phyloP scores from a whole-genome alignment of 768 basidiomycete genomes.

The Mycena epipterygia region DNA sequence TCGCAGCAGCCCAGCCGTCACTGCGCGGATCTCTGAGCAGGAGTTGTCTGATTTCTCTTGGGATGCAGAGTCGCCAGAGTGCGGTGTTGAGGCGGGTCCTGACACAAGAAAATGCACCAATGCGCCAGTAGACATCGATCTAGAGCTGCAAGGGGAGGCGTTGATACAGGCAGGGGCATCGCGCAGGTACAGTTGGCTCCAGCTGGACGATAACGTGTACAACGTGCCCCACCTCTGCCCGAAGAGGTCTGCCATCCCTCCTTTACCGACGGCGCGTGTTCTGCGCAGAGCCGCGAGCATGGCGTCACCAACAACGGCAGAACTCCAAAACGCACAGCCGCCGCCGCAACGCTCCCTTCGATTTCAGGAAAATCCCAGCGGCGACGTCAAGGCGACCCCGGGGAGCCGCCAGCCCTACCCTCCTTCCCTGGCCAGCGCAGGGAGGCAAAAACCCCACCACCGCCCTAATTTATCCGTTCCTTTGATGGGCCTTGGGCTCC shows the following conservation, averaged over 20 bases:
- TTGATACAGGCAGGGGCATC: constrained; percentile 16
- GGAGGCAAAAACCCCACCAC: constrained; percentile 33
- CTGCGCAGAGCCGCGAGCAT: constrained; percentile 35
- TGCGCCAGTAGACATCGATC: neutral
- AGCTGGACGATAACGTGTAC: constrained; percentile 4
- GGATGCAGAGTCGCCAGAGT: constrained; percentile 30
- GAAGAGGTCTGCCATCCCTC: neutral
- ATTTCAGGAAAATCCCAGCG: constrained; percentile 19
- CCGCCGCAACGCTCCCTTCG: constrained; percentile 25
- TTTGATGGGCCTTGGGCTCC: constrained; percentile 24
- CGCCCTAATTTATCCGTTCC: constrained; percentile 35
- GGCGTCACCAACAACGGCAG: constrained; percentile 19
- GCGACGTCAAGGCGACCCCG: neutral
- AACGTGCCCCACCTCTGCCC: neutral
- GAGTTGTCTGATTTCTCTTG: constrained; percentile 28
- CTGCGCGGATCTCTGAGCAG: neutral
- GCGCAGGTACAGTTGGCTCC: constrained; percentile 22
- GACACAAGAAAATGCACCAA: neutral
- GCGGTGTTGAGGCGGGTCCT: constrained; percentile 7
- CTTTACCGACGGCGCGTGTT: neutral
- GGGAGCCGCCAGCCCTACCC: too few relatives aligned
- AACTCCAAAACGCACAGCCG: neutral
- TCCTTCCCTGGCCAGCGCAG: constrained; percentile 33
- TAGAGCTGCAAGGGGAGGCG: constrained; percentile 33
- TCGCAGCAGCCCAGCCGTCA: neutral